Evolutionary conservation across 2,329 filamentous ascomycete genomes (phyloP), one percentile per base, ranked within the genome.

Genomic region (Aspergillus alliaceus): DNA sequence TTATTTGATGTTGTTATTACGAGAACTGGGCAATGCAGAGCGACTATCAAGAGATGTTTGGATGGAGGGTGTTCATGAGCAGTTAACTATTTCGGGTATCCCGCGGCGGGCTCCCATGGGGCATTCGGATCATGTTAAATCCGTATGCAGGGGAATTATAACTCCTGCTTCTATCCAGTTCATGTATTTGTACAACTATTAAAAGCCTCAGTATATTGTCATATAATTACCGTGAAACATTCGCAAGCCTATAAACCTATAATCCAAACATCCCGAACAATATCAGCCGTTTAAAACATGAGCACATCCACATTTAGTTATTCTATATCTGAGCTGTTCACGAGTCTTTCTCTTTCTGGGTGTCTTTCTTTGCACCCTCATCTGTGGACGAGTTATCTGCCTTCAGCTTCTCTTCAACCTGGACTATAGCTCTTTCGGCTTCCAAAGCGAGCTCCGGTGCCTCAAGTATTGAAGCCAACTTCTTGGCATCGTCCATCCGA

Each of bases 391-490:
- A 49, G 34, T 64, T 57, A 40, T 69, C 54, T 8, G 65, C 56
- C 35, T 69, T 57, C 8, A 79, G 64, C 37, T 75, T 69, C 54
- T 75, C 70, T 32, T 72, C 82, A 2, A 93, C 87, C 73, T 93
- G 90, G 80, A 86, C 86, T 57, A 91, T 86, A 5, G 90, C 90
- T 42, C 90, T 79, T 68, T 93, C 89, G 0, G 92, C 80, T 70
- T 93, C 90, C 15, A 87, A 78, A 54, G 86, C 85, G 25, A 93
- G 79, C 55, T 89, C 87, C 0, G 90, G 89, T 35, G 91, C 81
- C 6, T 87, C 79, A 27, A 93, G 75, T 6, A 82, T 82, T 54
- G 86, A 77, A 20, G 86, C 85, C 55, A 90, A 80, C 56, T 80
- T 76, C 60, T 80, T 81, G 2, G 85, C 83, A 64, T 86, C 81